These are phyloP conservation scores for Oxytropis ochrocephala DNA, from an alignment of 306 rosid species.

Conservation along the genomic window DNA sequence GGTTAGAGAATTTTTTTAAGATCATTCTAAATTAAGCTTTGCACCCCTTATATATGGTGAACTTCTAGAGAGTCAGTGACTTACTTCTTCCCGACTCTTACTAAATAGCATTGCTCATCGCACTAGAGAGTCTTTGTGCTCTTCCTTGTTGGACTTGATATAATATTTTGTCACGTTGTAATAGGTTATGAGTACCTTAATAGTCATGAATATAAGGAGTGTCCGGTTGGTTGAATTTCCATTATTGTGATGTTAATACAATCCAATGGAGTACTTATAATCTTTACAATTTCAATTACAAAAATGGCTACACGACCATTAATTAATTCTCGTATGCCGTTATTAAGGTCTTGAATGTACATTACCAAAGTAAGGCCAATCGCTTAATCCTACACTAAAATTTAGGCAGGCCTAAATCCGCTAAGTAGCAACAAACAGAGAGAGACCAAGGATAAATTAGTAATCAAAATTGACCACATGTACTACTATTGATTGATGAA, in stretches of 20 bases:
- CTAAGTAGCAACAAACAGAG: not conserved
- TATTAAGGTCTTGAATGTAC: not conserved
- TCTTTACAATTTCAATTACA: not conserved
- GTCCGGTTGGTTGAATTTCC: conserved; percentile 22
- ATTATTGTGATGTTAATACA: conserved; percentile 18
- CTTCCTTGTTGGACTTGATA: no score
- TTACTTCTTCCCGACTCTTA: no score
- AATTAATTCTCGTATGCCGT: not conserved
- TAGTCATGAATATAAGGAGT: no score
- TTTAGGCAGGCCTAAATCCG: conserved; percentile 27
- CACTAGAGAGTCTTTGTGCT: no score
- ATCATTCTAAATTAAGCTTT: no score
- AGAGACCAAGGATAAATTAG: not conserved
- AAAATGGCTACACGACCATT: conserved; percentile 9
- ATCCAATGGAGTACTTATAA: not conserved
- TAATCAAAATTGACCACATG: not conserved
- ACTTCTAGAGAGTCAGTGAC: no score
- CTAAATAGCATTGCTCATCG: no score
- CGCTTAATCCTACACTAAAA: not conserved
- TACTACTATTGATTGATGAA: conserved; percentile 7
- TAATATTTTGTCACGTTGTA: no score
- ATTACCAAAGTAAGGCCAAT: conserved; percentile 22
- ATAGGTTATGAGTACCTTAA: no score
- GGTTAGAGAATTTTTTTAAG: no score
- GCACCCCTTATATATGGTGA: no score